Evolutionary conservation across 805 yeast genomes (phyloP).

Genomic region (Wickerhamiella cacticola): DNA sequence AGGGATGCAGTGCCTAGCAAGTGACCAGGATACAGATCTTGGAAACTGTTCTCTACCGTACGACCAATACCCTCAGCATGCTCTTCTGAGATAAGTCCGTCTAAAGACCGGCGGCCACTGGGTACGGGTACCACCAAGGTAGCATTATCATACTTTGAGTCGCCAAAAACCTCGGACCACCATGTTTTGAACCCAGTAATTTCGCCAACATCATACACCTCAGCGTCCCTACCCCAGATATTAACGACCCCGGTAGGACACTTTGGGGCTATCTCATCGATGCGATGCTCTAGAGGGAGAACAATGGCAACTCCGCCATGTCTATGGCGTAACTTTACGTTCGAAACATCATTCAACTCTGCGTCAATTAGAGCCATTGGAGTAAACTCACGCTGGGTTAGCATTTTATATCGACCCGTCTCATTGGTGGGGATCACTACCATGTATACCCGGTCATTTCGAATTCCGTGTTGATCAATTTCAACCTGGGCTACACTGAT

Average conservation of each 20-base stretch:
- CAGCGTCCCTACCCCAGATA: constrained; percentile 26
- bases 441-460: constrained; percentile 27
- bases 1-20: constrained; percentile 24
- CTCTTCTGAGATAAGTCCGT: constrained; percentile 9
- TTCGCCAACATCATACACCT: constrained; percentile 22
- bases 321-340: constrained; percentile 18
- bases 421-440: constrained; percentile 18
- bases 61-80: constrained; percentile 15
- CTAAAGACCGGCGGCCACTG: constrained; percentile 19
- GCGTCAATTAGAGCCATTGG: constrained; percentile 22
- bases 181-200: constrained; percentile 8
- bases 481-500: constrained; percentile 21
- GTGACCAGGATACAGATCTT: constrained; percentile 27
- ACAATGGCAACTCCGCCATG: constrained; percentile 11
- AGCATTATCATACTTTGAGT: constrained; percentile 11
- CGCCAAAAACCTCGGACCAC: neutral
- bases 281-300: constrained; percentile 16
- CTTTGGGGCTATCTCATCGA: neutral
- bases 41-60: constrained; percentile 21
- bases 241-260: constrained; percentile 8
- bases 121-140: constrained; percentile 22
- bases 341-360: constrained; percentile 16
- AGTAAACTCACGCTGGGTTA: constrained; percentile 28
- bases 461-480: constrained; percentile 26
- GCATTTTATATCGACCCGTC: constrained; percentile 15